Conservation (phyloP, 345 rosid genomes). For the Punica granatum region DNA sequence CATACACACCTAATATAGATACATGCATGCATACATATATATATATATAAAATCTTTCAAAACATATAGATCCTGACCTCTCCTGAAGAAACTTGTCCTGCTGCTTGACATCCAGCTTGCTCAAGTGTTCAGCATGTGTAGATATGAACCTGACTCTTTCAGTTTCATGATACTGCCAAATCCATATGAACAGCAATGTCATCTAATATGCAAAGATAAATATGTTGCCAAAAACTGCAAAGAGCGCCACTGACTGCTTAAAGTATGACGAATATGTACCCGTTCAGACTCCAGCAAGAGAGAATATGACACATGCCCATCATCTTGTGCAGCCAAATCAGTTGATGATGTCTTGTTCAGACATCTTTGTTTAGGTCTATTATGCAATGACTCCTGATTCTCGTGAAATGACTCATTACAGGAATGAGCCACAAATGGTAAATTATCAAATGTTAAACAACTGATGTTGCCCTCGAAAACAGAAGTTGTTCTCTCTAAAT, state of each 20-base stretch:
- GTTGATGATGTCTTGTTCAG: slow-evolving; percentile 19
- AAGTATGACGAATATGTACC: slow-evolving; percentile 24
- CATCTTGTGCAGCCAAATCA: slow-evolving; percentile 17
- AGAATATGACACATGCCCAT: slow-evolving; percentile 26
- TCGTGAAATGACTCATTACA: slow-evolving; percentile 17
- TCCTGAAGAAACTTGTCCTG: slow-evolving; percentile 33
- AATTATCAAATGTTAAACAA: slow-evolving; percentile 33
- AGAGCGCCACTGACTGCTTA: neutral
- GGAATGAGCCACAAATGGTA: slow-evolving; percentile 16
- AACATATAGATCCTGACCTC: slow-evolving; percentile 42
- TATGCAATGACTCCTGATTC: slow-evolving; percentile 19
- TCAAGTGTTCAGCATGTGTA: slow-evolving; percentile 16
- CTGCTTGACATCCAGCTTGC: slow-evolving; percentile 25
- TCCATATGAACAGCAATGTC: neutral
- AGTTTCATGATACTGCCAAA: slow-evolving; percentile 35
- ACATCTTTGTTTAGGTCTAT: slow-evolving; percentile 19
- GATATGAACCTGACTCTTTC: slow-evolving; percentile 25
- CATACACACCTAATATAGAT: neutral
- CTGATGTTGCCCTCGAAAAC: slow-evolving; percentile 20
- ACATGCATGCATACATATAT: neutral
- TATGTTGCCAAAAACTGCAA: slow-evolving; percentile 1
- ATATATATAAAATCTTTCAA: neutral
- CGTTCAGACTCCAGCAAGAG: slow-evolving; percentile 18
- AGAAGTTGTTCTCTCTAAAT: slow-evolving; percentile 21
- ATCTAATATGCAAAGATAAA: neutral